phyloP scores from a whole-genome alignment of 192 early-diverging fungal species.

The Coemansia erecta region DNA sequence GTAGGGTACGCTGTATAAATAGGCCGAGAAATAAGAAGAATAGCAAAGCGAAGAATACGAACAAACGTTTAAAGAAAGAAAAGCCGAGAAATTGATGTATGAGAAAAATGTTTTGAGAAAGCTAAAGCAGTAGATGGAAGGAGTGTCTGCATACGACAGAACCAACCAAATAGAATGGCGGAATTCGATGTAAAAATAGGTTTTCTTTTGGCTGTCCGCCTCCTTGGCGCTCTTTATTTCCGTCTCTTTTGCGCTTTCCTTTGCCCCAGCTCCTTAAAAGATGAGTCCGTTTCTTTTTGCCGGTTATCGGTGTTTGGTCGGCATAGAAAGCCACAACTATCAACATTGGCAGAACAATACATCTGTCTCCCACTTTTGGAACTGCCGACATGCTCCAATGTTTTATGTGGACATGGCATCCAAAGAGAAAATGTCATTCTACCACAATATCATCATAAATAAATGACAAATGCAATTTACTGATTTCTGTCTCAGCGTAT shows the following conservation, averaged over 20 bases:
- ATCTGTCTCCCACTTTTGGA: background rate
- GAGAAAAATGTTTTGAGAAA: background rate
- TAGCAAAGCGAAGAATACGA: background rate
- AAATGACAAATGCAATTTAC: too few species aligned
- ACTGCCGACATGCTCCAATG: too few species aligned
- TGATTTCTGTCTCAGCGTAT: too few species aligned
- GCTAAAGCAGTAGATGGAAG: background rate
- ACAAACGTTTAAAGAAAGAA: background rate
- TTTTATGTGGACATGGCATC: too few species aligned
- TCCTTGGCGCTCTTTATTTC: slow-evolving; percentile 1
- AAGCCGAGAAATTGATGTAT: background rate
- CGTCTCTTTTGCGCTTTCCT: background rate
- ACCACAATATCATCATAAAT: too few species aligned
- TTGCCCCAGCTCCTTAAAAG: background rate
- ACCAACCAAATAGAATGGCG: background rate
- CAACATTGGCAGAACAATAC: background rate
- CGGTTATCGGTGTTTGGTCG: background rate
- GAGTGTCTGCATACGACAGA: background rate
- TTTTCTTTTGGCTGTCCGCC: slow-evolving; percentile 2
- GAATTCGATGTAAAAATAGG: background rate
- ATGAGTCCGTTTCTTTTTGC: background rate
- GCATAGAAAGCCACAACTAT: background rate
- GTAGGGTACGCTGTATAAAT: background rate
- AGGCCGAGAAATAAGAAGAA: background rate
- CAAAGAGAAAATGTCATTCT: too few species aligned